These are phyloP conservation scores for Yarrowia hollandica DNA, from an alignment of 805 yeast genomes.

Conservation along the genomic window DNA sequence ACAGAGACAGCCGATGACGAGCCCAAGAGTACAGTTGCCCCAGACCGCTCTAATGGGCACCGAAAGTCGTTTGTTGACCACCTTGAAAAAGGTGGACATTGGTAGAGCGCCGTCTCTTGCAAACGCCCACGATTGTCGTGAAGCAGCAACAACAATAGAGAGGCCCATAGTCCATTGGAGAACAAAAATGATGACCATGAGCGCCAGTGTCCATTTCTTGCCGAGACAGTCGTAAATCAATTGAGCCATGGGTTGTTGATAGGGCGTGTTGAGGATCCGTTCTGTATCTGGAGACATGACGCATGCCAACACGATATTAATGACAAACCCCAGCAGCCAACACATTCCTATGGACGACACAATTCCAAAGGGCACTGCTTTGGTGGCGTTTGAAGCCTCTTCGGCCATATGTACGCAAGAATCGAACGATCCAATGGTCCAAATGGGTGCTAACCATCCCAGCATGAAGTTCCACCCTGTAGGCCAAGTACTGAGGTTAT, in stretches of 20 bases:
- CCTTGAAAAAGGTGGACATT: not conserved
- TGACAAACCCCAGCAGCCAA: not conserved
- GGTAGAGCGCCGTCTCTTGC: conserved; percentile 2
- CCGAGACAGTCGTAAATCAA: not conserved
- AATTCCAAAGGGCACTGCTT: not conserved
- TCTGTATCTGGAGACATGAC: not conserved
- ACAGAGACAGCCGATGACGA: not conserved
- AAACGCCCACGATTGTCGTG: not conserved
- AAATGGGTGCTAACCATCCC: not conserved
- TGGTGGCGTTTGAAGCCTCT: not conserved
- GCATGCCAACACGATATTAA: not conserved
- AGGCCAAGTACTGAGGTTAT: not conserved
- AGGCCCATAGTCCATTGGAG: not conserved
- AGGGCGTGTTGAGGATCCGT: not conserved
- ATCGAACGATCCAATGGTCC: not conserved
- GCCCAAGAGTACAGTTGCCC: not conserved
- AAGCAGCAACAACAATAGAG: not conserved
- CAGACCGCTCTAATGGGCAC: not conserved
- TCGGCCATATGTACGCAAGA: not conserved
- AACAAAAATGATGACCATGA: not conserved
- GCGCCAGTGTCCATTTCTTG: not conserved
- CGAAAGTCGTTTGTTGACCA: not conserved
- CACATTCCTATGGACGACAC: not conserved
- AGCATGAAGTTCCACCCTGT: not conserved
- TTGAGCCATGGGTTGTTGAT: not conserved